Conservation (phyloP, 306 rosid species). For the Delonix regia region DNA sequence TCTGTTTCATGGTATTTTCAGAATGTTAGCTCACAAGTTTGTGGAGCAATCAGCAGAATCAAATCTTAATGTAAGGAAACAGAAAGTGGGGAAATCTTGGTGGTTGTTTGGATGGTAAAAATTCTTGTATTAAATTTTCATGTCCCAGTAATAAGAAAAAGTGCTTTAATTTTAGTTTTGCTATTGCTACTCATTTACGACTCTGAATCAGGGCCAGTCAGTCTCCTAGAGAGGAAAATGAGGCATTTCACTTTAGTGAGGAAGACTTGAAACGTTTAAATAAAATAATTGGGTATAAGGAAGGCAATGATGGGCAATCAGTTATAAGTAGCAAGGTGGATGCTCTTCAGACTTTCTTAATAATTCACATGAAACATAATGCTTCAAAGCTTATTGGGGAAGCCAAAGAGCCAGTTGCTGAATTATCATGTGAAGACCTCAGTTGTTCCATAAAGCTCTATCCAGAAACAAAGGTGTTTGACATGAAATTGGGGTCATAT, state of each 20-base stretch:
- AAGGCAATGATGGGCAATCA: constrained; percentile 64
- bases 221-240: constrained; percentile 69
- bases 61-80: constrained; percentile 54
- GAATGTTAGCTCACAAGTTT: constrained; percentile 97
- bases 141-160: not conserved
- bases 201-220: constrained; percentile 60
- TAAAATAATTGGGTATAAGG: constrained; percentile 93
- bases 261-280: constrained; percentile 92
- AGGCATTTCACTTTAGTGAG: constrained; percentile 71
- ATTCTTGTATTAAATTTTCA: constrained; percentile 22
- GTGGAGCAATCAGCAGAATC: constrained; percentile 68
- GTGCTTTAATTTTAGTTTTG: constrained; percentile 31
- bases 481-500: constrained; percentile 85
- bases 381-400: constrained; percentile 92
- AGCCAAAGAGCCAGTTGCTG: constrained; percentile 73
- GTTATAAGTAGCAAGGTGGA: constrained; percentile 59
- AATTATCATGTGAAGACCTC: constrained; percentile 87
- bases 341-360: constrained; percentile 75
- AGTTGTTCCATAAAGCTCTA: constrained; percentile 81
- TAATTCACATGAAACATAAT: constrained; percentile 83
- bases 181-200: constrained; percentile 26
- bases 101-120: constrained; percentile 87
- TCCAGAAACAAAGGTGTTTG: constrained; percentile 86
- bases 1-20: constrained; percentile 42
- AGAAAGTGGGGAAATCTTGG: constrained; percentile 73